Base-by-base conservation (phyloP, 805 yeast species). In the Kodamaea nitidulidarum region DNA sequence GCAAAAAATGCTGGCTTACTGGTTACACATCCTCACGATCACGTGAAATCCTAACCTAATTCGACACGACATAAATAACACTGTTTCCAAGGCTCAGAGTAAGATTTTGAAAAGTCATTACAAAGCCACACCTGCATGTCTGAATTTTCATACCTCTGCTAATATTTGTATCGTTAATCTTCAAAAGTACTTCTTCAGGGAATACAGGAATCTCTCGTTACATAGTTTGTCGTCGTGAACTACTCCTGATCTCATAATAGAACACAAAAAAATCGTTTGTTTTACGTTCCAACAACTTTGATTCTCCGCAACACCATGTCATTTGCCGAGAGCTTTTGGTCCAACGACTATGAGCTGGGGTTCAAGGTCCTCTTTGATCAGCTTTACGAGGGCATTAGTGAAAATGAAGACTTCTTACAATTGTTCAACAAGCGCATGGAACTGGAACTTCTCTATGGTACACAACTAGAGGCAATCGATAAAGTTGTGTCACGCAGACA, bases 281-380 rank as follows among this genome's bases (percentile, higher is more conserved):
- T 30, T 17, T 4, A 32, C 4, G 26, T 21, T 32, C 18, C 35
- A 21, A 20, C 25, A 18, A 32, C 26, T 4, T 20, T 11, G 10
- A 12, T 10, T 12, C 31, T 14, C 8, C 20, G 15, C n/a, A n/a
- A n/a, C n/a, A 26, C 18, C 24, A 68, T 68, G 73, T 76, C 86
- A 15, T 83, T 84, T 62, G 78, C 86, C 4, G 87, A 82, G 49
- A 76, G 80, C 49, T 84, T 84, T 61, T 84, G 95, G 95, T 71
- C 88, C 6, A 67, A 67, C 20, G 90, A 83, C 53, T 78, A 80
- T 52, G 62, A 69, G 10, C 61, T 72, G 60, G 81, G 85, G 26
- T 59, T 75, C 34, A 64, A 70, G 36, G 60, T 64, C 2, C 62
- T 81, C 7, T 81, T 79, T 48, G 66, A 62, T 15, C 75, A 75